Evolutionary conservation across 2,329 filamentous ascomycete genomes (phyloP).

Genomic region (Ceratocystis huliohia): DNA sequence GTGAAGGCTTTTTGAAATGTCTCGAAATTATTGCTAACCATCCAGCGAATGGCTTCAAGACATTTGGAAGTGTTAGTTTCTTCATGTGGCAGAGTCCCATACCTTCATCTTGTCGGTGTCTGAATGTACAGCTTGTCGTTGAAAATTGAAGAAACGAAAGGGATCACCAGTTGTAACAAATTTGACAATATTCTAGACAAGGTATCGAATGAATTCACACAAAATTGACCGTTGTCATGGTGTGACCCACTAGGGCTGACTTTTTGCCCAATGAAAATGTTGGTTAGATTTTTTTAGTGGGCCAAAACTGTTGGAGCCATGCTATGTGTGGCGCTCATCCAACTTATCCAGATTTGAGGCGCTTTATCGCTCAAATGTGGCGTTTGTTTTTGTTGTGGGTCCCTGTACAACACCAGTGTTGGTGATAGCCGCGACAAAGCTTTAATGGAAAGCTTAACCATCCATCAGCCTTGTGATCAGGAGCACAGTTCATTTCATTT

Average conservation of each 20-base stretch:
- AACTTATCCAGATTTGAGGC: no score
- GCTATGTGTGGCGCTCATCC: slow-evolving; percentile 14
- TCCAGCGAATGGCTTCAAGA: no score
- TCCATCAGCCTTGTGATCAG: neutral
- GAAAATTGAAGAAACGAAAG: slow-evolving; percentile 9
- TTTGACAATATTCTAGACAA: slow-evolving; percentile 14
- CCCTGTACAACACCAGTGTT: slow-evolving; percentile 2
- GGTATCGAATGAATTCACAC: slow-evolving; percentile 12
- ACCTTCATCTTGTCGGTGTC: slow-evolving; percentile 21
- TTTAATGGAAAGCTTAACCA: neutral
- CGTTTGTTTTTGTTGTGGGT: neutral
- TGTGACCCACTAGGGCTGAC: slow-evolving; percentile 21
- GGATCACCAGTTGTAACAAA: slow-evolving; percentile 11
- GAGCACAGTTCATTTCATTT: neutral
- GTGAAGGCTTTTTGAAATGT: neutral
- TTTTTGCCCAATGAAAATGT: slow-evolving; percentile 12
- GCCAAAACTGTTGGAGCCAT: neutral
- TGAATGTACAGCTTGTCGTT: slow-evolving; percentile 21
- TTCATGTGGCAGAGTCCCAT: neutral
- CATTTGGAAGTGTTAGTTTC: no score
- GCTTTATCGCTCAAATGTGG: neutral
- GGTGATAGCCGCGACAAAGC: neutral
- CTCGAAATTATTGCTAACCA: no score
- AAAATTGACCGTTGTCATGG: slow-evolving; percentile 8
- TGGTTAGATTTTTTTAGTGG: neutral